A percentile compares a stretch with the other conserved stretches of the same genome.
Evolutionary conservation across 108 stramenopile genomes (phyloP).

Genomic region (Cyclotella cryptica): DNA sequence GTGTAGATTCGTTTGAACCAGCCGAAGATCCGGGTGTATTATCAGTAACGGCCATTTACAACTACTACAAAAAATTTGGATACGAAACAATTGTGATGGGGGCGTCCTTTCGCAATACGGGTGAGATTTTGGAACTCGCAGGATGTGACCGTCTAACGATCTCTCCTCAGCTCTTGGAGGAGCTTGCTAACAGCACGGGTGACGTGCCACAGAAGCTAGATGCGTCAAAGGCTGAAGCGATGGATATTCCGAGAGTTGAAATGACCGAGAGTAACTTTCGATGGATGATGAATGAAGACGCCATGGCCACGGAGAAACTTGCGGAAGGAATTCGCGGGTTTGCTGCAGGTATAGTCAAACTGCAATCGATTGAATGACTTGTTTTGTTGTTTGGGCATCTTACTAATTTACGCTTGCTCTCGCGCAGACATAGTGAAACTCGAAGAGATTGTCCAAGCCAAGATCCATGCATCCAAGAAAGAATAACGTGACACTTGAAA

Average conservation of each 20-base stretch:
- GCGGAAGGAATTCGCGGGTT: conserved; percentile 98
- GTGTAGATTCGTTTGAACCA: conserved; percentile 76
- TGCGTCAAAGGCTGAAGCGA: conserved; percentile 58
- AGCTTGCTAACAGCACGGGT: conserved; percentile 53
- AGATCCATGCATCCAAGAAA: conserved; percentile 57
- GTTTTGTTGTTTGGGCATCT: no score
- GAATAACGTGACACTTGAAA: neutral
- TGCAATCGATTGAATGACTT: conserved; percentile 73
- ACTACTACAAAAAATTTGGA: conserved; percentile 98
- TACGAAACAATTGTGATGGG: conserved; percentile 99
- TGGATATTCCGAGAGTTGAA: conserved; percentile 83
- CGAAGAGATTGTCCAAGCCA: conserved; percentile 88
- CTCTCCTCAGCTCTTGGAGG: conserved; percentile 79
- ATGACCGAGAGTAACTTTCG: conserved; percentile 93
- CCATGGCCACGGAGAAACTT: conserved; percentile 99
- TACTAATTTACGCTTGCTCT: neutral
- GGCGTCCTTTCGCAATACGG: conserved; percentile 93
- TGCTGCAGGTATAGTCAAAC: conserved; percentile 91
- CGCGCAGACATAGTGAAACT: conserved; percentile 92
- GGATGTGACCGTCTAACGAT: conserved; percentile 94
- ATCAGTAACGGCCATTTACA: conserved; percentile 95
- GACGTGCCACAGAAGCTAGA: conserved; percentile 71
- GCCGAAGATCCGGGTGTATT: conserved; percentile 96
- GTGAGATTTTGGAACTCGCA: conserved; percentile 85
- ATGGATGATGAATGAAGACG: conserved; percentile 96